Evolutionary conservation across 2,329 filamentous ascomycete genomes (phyloP), one percentile per base, ranked within the genome.

Genomic region (Ophiostoma sp.): DNA sequence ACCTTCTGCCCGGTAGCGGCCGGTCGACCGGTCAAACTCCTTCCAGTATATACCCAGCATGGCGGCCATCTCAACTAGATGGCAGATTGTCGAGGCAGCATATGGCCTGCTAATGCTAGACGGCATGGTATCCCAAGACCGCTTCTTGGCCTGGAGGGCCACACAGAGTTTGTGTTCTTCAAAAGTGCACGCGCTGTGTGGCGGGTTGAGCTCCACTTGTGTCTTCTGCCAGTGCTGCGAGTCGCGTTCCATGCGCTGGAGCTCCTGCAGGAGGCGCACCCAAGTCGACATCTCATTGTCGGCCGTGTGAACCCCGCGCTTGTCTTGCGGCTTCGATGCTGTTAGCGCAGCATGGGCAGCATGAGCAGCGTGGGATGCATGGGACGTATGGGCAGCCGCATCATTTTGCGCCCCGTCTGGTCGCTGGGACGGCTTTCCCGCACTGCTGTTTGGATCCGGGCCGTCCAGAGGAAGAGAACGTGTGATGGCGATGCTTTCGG

Each of bases 21-120:
- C 85, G 15, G 79, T 80, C 9, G 79, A 83, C 45, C 86, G 82
- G 76, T 89, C 85, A 75, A 89, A 89, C 71, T 87, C 85, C 75
- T 86, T 87, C 88, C 88, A 90, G 78, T 90, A 84, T 8, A 90
- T 82, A 8, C 88, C 87, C 19, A 89, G 80, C 73, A 86, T 84
- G 4, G 85, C 85, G 33, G 86, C 82, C 74, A 88, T 85, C 80
- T 88, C 87, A 39, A 89, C 79, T 3, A 88, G 78, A 75, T 88
- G 87, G 72, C 84, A 87, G 74, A 88, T 86, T n/a, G 86, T 86
- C 0, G 84, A 87, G 0, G 85, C 88, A 2, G 85, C 86, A 69
- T 87, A 88, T 0, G 86, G 86, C 48, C 85, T 85, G 48, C 81
- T 82, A 69, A 87, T 78, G 42, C 81, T 80, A 0, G 80, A 72